phyloP scores from a whole-genome alignment of 495 filamentous ascomycete species.

The Rostrohypoxylon terebratum region DNA sequence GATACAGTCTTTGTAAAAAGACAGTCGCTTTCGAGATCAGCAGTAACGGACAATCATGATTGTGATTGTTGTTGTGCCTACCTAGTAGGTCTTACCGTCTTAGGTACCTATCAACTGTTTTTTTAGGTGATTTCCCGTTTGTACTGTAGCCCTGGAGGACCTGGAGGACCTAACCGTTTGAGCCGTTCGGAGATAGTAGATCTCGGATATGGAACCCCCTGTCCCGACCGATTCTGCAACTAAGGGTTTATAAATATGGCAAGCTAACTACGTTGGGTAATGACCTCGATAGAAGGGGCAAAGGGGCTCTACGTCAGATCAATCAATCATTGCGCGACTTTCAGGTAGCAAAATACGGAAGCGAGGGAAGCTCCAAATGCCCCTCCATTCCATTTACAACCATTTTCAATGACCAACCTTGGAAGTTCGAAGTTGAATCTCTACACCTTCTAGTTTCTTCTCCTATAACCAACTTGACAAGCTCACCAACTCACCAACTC shows the following conservation, averaged over 20 bases:
- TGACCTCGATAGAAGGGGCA: conserved; percentile 24
- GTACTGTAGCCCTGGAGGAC: too few relatives aligned
- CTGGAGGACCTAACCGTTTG: too few relatives aligned
- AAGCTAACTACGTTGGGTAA: conserved; percentile 18
- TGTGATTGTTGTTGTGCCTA: too few relatives aligned
- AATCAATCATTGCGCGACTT: conserved; percentile 6
- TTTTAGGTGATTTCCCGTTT: too few relatives aligned
- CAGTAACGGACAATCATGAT: too few relatives aligned
- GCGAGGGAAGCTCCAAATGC: conserved; percentile 11
- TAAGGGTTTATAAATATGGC: neutral
- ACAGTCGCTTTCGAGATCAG: too few relatives aligned
- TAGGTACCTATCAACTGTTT: too few relatives aligned
- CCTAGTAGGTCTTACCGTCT: too few relatives aligned
- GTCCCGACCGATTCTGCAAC: neutral
- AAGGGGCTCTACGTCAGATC: neutral
- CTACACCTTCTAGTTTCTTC: neutral
- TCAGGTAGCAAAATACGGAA: neutral
- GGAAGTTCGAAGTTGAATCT: neutral
- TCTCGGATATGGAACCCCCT: neutral
- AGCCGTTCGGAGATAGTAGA: conserved; percentile 22
- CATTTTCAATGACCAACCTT: neutral
- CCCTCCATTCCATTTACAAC: conserved; percentile 23
- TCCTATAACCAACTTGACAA: too few relatives aligned
- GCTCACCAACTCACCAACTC: neutral
- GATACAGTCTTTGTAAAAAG: too few relatives aligned